Conservation (phyloP, 1,284 basidiomycete species). For the Apiotrichum domesticum region DNA sequence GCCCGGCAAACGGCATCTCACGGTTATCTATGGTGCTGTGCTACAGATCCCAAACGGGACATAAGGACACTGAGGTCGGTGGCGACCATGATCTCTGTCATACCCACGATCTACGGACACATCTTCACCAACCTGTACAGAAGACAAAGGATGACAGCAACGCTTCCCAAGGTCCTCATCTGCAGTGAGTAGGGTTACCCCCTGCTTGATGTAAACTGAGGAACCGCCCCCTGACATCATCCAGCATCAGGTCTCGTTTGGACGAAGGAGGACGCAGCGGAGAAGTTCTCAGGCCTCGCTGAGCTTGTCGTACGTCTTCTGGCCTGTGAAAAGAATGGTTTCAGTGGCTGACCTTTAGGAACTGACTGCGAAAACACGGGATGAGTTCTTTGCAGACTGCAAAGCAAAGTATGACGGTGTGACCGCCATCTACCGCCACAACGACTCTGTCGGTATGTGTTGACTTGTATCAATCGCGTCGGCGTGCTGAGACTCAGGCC, state of each 20-base stretch:
- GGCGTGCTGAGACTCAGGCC: slow-evolving; percentile 50
- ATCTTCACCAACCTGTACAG: too few species aligned
- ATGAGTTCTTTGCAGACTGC: slow-evolving; percentile 63
- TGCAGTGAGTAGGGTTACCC: slow-evolving; percentile 28
- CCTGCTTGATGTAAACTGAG: too few species aligned
- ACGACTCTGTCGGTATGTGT: slow-evolving; percentile 34
- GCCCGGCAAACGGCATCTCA: too few species aligned
- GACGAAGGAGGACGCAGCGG: slow-evolving; percentile 67
- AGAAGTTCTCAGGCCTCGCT: slow-evolving; percentile 61
- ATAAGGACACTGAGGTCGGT: too few species aligned
- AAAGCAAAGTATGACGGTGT: slow-evolving; percentile 66
- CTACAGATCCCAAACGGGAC: too few species aligned
- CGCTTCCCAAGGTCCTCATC: slow-evolving; percentile 46
- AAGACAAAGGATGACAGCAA: background rate
- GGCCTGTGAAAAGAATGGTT: background rate
- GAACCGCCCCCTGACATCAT: too few species aligned
- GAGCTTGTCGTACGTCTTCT: slow-evolving; percentile 61
- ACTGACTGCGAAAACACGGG: slow-evolving; percentile 61
- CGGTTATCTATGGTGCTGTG: too few species aligned
- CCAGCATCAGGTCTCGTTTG: slow-evolving; percentile 56
- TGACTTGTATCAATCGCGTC: slow-evolving; percentile 50
- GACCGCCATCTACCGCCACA: slow-evolving; percentile 69
- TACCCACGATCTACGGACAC: background rate
- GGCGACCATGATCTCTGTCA: background rate
- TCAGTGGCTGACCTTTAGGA: slow-evolving; percentile 44